Base-by-base conservation (phyloP, 306 rosid species). In the Sechiopsis laciniata region DNA sequence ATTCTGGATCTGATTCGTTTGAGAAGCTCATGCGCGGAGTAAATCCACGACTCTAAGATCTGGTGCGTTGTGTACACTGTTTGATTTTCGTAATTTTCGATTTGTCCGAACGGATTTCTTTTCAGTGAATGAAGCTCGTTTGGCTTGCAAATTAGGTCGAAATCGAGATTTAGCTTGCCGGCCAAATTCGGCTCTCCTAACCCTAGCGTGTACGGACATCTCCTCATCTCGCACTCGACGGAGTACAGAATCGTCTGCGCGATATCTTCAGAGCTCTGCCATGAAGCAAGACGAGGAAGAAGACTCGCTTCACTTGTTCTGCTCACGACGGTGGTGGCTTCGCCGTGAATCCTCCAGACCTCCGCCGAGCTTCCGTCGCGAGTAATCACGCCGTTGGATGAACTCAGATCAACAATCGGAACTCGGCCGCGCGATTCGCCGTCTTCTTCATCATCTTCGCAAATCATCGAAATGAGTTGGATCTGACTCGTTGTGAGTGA, bases 81-180 rank as follows among this genome's bases (percentile, higher is more conserved):
- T 66, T 77, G 90, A n/a, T 85, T 88, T 80, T 93, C 97, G 78
- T 78, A 77, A 76, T 78, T 90, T 12, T 62, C 79, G 19, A 83
- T 73, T 32, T 81, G 74, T 14, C 79, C 87, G 29, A 61, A 86
- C 76, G 92, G 89, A 19, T 79, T 78, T 51, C 77, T 82, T 62
- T 76, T 85, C 29, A 90, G 22, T 0, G 85, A n/a, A 37, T 86
- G 92, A 15, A 90, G 78, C 60, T 86, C 90, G 79, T 67, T 76
- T 0, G 98, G 97, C 74, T 68, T 81, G 82, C 96, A 87, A 17
- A 90, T 88, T 66, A 42, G 82, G 82, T 93, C 98, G 91, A 90
- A 93, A 4, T 82, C 87, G 37, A 93, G 87, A 26, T 72, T 61
- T 8, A 83, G 83, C n/a, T 90, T 93, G 0, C 94, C 91, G 46